These are phyloP conservation scores for Fraxinus paxiana DNA, from an alignment of 305 asterid genomes.

Conservation along the genomic window DNA sequence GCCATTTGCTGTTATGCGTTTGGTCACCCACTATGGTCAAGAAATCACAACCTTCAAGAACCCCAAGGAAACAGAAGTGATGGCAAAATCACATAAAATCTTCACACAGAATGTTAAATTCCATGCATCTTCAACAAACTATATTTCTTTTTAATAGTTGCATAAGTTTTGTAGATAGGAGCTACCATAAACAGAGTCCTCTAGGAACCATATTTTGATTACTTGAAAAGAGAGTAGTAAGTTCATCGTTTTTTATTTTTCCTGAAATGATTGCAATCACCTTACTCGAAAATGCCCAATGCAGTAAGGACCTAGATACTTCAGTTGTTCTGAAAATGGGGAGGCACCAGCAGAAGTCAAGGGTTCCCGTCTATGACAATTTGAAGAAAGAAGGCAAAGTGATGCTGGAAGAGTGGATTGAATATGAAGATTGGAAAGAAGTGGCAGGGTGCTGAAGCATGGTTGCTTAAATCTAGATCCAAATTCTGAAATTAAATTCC, in stretches of 20 bases:
- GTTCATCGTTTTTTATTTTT: background rate
- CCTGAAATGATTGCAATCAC: background rate
- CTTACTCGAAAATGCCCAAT: background rate
- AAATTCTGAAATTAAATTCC: background rate
- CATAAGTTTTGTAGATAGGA: background rate
- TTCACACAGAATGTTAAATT: background rate
- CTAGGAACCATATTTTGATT: background rate
- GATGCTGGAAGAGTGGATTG: background rate
- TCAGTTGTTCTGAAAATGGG: background rate
- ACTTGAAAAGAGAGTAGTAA: background rate
- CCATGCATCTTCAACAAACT: background rate
- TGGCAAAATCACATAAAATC: background rate
- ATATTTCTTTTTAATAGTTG: background rate
- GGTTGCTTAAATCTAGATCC: background rate
- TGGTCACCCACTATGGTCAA: background rate
- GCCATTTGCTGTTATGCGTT: background rate
- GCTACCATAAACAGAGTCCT: background rate
- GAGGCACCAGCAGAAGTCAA: background rate
- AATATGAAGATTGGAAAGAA: background rate
- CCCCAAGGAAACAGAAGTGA: background rate
- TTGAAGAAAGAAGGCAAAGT: background rate
- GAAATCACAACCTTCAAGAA: conserved; percentile 11
- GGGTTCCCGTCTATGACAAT: background rate
- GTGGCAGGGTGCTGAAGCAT: background rate
- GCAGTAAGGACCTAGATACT: background rate